phyloP scores from a whole-genome alignment of 2,329 filamentous ascomycete species.

The Ceratocystis eucalypticola region DNA sequence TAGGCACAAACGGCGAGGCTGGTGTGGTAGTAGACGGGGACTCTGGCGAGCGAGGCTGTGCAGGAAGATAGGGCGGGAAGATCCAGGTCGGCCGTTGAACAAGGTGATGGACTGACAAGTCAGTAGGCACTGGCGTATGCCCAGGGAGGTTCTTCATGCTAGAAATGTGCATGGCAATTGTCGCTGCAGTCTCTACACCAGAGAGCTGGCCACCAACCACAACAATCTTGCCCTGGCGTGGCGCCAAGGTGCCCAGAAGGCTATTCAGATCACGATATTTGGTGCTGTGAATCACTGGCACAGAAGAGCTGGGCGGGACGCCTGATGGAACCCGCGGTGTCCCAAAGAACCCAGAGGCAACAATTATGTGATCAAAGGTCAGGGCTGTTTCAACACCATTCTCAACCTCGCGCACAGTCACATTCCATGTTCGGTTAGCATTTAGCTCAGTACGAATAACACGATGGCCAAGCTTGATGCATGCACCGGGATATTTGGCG shows the following conservation, averaged over 20 bases:
- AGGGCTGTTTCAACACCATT: slow-evolving; percentile 28
- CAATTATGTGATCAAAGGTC: slow-evolving; percentile 57
- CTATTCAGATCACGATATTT: slow-evolving; percentile 43
- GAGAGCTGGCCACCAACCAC: slow-evolving; percentile 74
- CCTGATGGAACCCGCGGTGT: slow-evolving; percentile 39
- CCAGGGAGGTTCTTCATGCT: slow-evolving; percentile 42
- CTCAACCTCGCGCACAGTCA: slow-evolving; percentile 28
- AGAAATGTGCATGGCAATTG: slow-evolving; percentile 58
- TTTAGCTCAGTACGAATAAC: slow-evolving; percentile 30
- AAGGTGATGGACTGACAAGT: slow-evolving; percentile 53
- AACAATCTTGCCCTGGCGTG: slow-evolving; percentile 46
- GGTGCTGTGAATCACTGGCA: slow-evolving; percentile 55
- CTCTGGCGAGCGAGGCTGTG: slow-evolving; percentile 22
- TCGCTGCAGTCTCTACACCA: slow-evolving; percentile 61
- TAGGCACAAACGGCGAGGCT: slow-evolving; percentile 46
- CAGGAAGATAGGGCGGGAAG: slow-evolving; percentile 45
- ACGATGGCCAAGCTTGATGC: slow-evolving; percentile 36
- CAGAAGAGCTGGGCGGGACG: slow-evolving; percentile 24
- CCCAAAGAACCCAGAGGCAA: slow-evolving; percentile 67
- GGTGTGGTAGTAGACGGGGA: not conserved
- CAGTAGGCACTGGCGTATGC: slow-evolving; percentile 28
- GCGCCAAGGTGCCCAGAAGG: slow-evolving; percentile 31
- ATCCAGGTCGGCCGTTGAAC: slow-evolving; percentile 59
- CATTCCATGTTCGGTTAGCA: slow-evolving; percentile 29
- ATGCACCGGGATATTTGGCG: slow-evolving; percentile 38